Conservation (phyloP, 805 yeast species). For the Sugiyamaella mastotermitis region DNA sequence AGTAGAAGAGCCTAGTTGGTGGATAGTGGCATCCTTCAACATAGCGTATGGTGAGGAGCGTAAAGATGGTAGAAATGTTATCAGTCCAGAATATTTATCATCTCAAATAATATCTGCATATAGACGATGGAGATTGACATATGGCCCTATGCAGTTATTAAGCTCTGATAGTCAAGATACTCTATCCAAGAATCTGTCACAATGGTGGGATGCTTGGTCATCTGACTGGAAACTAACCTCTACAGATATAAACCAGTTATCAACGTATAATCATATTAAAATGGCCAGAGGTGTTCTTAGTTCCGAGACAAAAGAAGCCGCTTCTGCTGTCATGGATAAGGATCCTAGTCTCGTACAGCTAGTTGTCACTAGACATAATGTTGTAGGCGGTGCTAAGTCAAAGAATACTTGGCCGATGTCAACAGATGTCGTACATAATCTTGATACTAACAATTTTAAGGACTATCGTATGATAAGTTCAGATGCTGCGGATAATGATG, state of each 20-base stretch:
- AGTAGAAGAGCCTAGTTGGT: slow-evolving; percentile 26
- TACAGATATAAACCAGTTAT: slow-evolving; percentile 9
- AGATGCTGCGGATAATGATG: slow-evolving; percentile 16
- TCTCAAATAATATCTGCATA: slow-evolving; percentile 29
- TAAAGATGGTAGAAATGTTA: slow-evolving; percentile 26
- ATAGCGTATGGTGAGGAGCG: slow-evolving; percentile 5
- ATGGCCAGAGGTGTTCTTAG: slow-evolving; percentile 16
- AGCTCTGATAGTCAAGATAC: not conserved
- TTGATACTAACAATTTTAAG: too few relatives aligned
- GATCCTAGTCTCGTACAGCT: slow-evolving; percentile 16
- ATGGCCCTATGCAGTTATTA: slow-evolving; percentile 9
- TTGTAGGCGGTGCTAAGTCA: slow-evolving; percentile 1
- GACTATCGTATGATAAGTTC: too few relatives aligned
- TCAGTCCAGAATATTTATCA: slow-evolving; percentile 31
- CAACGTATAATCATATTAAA: slow-evolving; percentile 11
- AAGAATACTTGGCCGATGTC: not conserved
- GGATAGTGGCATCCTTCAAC: slow-evolving; percentile 26
- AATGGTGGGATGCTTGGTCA: slow-evolving; percentile 23
- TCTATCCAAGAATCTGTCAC: slow-evolving; percentile 4
- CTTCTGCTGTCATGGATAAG: slow-evolving; percentile 9
- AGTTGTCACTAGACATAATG: slow-evolving; percentile 17
- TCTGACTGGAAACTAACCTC: slow-evolving; percentile 18
- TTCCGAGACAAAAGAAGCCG: slow-evolving; percentile 18
- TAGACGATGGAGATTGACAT: slow-evolving; percentile 30
- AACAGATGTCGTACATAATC: too few relatives aligned